Conservation (phyloP, 768 basidiomycete species). For the Amanita exitialis region DNA sequence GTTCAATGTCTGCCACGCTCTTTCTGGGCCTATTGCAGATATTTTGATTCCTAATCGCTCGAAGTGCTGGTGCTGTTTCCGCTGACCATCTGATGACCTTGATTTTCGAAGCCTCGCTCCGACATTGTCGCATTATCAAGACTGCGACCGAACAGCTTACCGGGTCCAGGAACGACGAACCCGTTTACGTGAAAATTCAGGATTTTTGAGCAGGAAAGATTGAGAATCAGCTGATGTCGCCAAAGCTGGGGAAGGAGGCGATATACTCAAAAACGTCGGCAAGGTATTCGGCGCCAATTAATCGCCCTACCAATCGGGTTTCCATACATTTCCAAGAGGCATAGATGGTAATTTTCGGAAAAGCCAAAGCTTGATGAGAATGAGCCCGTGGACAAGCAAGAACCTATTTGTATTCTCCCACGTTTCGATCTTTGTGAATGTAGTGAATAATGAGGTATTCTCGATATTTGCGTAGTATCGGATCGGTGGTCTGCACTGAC, state of each 20-base stretch:
- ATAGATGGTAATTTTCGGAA: slow-evolving; percentile 45
- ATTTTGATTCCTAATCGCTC: slow-evolving; percentile 44
- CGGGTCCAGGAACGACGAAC: slow-evolving; percentile 62
- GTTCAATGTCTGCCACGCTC: slow-evolving; percentile 67
- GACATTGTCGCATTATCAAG: slow-evolving; percentile 19
- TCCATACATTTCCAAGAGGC: slow-evolving; percentile 51
- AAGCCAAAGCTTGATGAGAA: slow-evolving; percentile 53
- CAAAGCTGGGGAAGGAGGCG: slow-evolving; percentile 57
- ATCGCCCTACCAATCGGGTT: slow-evolving; percentile 35
- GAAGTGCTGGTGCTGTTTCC: slow-evolving; percentile 42
- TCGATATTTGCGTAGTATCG: slow-evolving; percentile 41
- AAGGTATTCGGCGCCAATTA: slow-evolving; percentile 43
- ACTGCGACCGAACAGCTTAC: slow-evolving; percentile 54
- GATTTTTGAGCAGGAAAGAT: slow-evolving; percentile 44
- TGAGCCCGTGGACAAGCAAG: slow-evolving; percentile 59
- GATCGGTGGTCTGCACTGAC: slow-evolving; percentile 63
- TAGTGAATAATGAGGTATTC: slow-evolving; percentile 73
- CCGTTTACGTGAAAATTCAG: slow-evolving; percentile 58
- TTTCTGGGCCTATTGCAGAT: slow-evolving; percentile 36
- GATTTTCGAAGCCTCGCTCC: slow-evolving; percentile 33
- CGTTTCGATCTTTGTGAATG: slow-evolving; percentile 62
- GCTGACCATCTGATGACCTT: slow-evolving; percentile 58
- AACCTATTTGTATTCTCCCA: slow-evolving; percentile 59
- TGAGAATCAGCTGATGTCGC: slow-evolving; percentile 57
- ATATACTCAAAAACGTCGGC: slow-evolving; percentile 56